These are phyloP conservation scores for Apodospora peruviana DNA, from an alignment of 495 filamentous ascomycete genomes.

Conservation along the genomic window DNA sequence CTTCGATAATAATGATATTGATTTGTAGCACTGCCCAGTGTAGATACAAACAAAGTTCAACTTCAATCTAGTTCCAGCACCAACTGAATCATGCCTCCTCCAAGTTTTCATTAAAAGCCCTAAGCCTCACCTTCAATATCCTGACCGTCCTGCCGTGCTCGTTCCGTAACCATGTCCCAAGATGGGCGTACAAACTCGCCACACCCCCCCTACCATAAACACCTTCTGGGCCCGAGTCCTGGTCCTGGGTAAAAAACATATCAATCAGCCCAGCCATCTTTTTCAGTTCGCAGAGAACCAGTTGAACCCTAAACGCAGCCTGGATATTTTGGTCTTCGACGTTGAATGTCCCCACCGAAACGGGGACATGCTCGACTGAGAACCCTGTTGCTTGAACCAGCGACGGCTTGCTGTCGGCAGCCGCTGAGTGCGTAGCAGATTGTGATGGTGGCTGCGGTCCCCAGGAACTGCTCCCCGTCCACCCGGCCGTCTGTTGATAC, in stretches of 20 bases:
- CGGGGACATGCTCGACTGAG: background rate
- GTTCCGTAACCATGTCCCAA: background rate
- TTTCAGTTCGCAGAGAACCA: conserved; percentile 1
- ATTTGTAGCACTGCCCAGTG: no score
- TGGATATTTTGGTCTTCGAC: background rate
- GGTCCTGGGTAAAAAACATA: background rate
- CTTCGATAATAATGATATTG: no score
- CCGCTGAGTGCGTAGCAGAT: background rate
- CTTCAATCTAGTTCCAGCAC: no score
- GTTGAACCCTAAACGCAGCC: background rate
- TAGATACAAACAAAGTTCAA: no score
- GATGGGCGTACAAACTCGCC: background rate
- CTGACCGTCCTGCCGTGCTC: background rate
- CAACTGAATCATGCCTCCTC: no score
- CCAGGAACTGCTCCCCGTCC: background rate
- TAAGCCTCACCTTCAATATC: no score
- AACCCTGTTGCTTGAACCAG: background rate
- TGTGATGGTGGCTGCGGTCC: background rate
- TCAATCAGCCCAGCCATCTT: background rate
- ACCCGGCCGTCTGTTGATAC: conserved; percentile 1
- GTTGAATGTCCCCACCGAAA: background rate
- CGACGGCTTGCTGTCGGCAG: background rate
- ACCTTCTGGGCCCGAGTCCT: background rate
- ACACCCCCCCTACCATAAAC: background rate
- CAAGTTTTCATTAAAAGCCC: no score